phyloP scores from a whole-genome alignment of 169 alveolate genomes.

The Plasmodium vivax region DNA sequence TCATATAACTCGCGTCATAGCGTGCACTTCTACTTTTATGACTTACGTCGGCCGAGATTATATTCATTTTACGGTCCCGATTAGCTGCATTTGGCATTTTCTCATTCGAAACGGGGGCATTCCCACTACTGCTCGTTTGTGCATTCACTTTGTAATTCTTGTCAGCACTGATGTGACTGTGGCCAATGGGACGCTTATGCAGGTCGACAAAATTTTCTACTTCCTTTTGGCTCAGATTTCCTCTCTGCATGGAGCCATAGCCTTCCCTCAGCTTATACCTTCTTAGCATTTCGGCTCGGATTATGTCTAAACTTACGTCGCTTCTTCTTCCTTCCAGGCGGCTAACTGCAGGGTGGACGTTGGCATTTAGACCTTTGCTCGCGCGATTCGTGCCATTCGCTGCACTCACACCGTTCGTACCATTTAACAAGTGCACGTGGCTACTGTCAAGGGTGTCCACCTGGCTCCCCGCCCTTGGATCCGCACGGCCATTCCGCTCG shows the following conservation, averaged over 20 bases:
- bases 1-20: background rate
- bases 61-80: background rate
- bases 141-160: background rate
- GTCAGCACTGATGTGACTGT: background rate
- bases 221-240: background rate
- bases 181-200: background rate
- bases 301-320: background rate
- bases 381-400: background rate
- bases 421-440: background rate
- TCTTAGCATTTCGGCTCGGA: background rate
- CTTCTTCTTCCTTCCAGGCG: background rate
- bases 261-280: constrained; percentile 2
- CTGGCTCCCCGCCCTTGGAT: background rate
- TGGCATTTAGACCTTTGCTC: background rate
- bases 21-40: background rate
- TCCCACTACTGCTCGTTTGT: background rate
- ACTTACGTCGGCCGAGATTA: background rate
- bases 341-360: background rate
- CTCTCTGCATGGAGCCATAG: background rate
- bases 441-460: background rate
- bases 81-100: background rate
- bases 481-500: background rate
- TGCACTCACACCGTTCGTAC: background rate
- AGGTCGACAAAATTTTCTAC: background rate
- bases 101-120: background rate